These are phyloP conservation scores for Candida montana DNA, from an alignment of 805 yeast genomes.

Conservation along the genomic window DNA sequence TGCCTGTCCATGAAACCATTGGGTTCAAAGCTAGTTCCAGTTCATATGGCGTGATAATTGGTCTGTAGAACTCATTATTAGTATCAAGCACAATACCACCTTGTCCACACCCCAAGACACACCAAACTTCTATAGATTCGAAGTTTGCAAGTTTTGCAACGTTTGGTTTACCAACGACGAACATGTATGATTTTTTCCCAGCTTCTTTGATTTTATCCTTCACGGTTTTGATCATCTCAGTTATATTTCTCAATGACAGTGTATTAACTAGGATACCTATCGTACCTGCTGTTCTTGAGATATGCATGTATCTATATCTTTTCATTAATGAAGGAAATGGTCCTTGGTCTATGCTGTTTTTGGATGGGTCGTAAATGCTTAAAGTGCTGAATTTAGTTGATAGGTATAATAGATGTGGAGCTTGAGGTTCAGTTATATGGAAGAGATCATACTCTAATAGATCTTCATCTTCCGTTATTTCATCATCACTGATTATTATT, in stretches of 20 bases:
- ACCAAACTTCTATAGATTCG: slow-evolving; percentile 93
- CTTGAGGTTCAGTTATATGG: slow-evolving; percentile 68
- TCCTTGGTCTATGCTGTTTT: slow-evolving; percentile 36
- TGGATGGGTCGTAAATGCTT: slow-evolving; percentile 42
- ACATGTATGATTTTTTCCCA: slow-evolving; percentile 87
- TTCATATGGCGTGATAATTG: slow-evolving; percentile 92
- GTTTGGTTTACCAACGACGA: slow-evolving; percentile 97
- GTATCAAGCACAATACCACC: slow-evolving; percentile 87
- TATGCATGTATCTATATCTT: slow-evolving; percentile 79
- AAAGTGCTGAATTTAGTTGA: slow-evolving; percentile 63
- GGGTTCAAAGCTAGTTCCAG: slow-evolving; percentile 71
- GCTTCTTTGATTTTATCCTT: slow-evolving; percentile 58
- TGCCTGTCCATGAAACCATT: slow-evolving; percentile 85
- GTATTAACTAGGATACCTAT: slow-evolving; percentile 90
- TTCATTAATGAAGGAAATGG: slow-evolving; percentile 78
- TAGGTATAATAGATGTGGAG: slow-evolving; percentile 72
- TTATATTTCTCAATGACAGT: slow-evolving; percentile 71
- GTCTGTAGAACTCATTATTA: slow-evolving; percentile 75
- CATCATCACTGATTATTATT: slow-evolving; percentile 25
- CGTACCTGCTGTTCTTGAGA: slow-evolving; percentile 88
- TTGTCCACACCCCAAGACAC: slow-evolving; percentile 88
- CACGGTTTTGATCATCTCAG: slow-evolving; percentile 56
- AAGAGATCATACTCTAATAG: slow-evolving; percentile 52
- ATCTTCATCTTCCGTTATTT: slow-evolving; percentile 24
- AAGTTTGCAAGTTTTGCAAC: slow-evolving; percentile 96